Percentiles rank a stretch among this genome's conserved stretches.
phyloP scores from a whole-genome alignment of 768 basidiomycete species.

The Fomitopsis serialis region DNA sequence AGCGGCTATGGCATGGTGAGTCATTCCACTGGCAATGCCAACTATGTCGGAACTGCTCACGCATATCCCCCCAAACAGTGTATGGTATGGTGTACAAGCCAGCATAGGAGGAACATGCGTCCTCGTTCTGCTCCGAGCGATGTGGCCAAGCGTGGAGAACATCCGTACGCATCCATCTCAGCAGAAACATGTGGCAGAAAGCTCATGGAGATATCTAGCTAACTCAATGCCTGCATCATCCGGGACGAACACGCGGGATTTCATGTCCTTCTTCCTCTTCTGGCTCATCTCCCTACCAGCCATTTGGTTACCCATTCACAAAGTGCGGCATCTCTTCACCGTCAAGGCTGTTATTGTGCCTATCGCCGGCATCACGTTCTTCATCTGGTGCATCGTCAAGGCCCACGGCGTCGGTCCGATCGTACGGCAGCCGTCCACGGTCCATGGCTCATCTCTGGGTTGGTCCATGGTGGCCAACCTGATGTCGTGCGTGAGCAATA shows the following conservation, averaged over 20 bases:
- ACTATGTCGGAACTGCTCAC: not conserved
- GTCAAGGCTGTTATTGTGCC: slow-evolving; percentile 72
- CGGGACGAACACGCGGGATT: slow-evolving; percentile 71
- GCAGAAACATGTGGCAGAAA: too few species aligned
- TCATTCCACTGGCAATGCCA: slow-evolving; percentile 5
- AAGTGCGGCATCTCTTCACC: slow-evolving; percentile 81
- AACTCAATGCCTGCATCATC: slow-evolving; percentile 71
- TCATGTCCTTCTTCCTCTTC: slow-evolving; percentile 82
- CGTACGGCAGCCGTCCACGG: slow-evolving; percentile 52
- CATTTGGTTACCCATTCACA: slow-evolving; percentile 80
- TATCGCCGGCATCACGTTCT: slow-evolving; percentile 63
- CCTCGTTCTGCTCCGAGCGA: slow-evolving; percentile 65
- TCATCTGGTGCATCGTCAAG: slow-evolving; percentile 74
- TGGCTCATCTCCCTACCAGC: slow-evolving; percentile 77
- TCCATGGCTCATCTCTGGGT: slow-evolving; percentile 62
- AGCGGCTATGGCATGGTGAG: slow-evolving; percentile 67
- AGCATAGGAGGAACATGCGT: slow-evolving; percentile 82
- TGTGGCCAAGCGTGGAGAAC: slow-evolving; percentile 69
- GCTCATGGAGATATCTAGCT: slow-evolving; percentile 28
- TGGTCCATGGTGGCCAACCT: slow-evolving; percentile 73
- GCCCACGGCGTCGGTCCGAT: slow-evolving; percentile 77
- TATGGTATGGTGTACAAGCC: slow-evolving; percentile 77
- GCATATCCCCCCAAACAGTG: slow-evolving; percentile 28
- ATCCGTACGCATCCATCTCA: slow-evolving; percentile 42
- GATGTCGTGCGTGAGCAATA: slow-evolving; percentile 78